A percentile compares a stretch with the other conserved stretches of the same genome.
Conservation (phyloP, 495 filamentous ascomycete species). For the Aspergillus funiculosus region DNA sequence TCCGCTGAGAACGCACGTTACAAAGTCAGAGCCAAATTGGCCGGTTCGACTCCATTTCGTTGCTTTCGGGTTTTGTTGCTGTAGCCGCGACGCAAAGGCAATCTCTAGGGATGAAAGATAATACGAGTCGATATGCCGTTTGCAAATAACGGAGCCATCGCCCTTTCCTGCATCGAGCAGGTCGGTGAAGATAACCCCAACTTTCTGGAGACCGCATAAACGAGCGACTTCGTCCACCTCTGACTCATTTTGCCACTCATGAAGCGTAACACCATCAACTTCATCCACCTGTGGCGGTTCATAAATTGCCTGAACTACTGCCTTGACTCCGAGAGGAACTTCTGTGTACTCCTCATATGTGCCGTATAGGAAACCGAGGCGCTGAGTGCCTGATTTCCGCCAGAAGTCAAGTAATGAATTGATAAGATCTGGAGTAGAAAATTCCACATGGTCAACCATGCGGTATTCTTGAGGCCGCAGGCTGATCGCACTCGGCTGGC, state of each 20-base stretch:
- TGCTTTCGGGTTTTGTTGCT: conserved; percentile 80
- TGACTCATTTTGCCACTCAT: conserved; percentile 81
- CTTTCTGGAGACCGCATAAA: conserved; percentile 79
- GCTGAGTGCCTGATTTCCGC: conserved; percentile 71
- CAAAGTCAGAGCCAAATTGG: conserved; percentile 91
- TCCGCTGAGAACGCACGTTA: conserved; percentile 90
- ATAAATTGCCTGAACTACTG: conserved; percentile 95
- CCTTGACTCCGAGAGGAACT: conserved; percentile 91
- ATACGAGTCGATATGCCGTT: conserved; percentile 92
- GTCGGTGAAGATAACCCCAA: conserved; percentile 95
- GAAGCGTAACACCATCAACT: conserved; percentile 81
- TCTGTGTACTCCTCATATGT: conserved; percentile 86
- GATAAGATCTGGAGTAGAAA: conserved; percentile 73
- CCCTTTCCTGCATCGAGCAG: conserved; percentile 74
- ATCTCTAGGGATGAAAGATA: conserved; percentile 91
- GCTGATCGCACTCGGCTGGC: conserved; percentile 94
- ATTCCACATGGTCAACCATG: conserved; percentile 99
- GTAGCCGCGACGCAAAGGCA: conserved; percentile 77
- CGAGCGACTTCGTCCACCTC: conserved; percentile 76
- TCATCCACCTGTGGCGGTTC: conserved; percentile 91
- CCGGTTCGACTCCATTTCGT: conserved; percentile 98
- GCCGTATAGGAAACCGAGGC: conserved; percentile 87
- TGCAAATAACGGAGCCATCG: conserved; percentile 84
- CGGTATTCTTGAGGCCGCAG: conserved; percentile 88
- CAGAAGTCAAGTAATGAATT: conserved; percentile 87